Conservation (phyloP, 495 filamentous ascomycete genomes). For the Emericellopsis terricola region DNA sequence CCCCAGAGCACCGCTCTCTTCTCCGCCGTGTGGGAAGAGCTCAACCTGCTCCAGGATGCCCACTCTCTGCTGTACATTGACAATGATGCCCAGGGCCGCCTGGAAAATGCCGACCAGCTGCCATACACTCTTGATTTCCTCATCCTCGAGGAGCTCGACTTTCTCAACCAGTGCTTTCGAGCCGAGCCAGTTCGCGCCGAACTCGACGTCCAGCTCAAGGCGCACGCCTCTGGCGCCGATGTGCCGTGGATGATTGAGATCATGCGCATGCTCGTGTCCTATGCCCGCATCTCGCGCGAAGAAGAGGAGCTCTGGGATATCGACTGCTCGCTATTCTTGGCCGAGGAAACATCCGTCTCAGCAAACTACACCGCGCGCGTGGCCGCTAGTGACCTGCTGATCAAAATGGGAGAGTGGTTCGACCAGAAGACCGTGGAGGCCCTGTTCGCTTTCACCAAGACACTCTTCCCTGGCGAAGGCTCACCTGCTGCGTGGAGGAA, state of each 20-base stretch:
- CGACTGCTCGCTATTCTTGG: slow-evolving; percentile 85
- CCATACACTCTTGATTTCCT: slow-evolving; percentile 92
- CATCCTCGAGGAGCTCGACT: slow-evolving; percentile 81
- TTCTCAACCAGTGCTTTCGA: slow-evolving; percentile 71
- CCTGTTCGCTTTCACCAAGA: slow-evolving; percentile 52
- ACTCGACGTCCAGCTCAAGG: slow-evolving; percentile 49
- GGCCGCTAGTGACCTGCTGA: slow-evolving; percentile 74
- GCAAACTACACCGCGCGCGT: slow-evolving; percentile 89
- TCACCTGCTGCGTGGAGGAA: slow-evolving; percentile 38
- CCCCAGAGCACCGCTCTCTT: slow-evolving; percentile 67
- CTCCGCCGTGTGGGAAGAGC: slow-evolving; percentile 69
- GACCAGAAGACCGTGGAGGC: slow-evolving; percentile 49
- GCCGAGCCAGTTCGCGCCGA: slow-evolving; percentile 74
- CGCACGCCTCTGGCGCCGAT: slow-evolving; percentile 33
- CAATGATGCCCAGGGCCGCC: slow-evolving; percentile 63
- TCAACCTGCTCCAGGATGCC: slow-evolving; percentile 45
- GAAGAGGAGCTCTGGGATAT: slow-evolving; percentile 93
- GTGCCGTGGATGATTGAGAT: slow-evolving; percentile 67
- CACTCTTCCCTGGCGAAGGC: slow-evolving; percentile 34
- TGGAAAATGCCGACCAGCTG: slow-evolving; percentile 83
- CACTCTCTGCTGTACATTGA: slow-evolving; percentile 74
- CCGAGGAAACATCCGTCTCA: slow-evolving; percentile 88
- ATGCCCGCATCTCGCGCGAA: slow-evolving; percentile 82
- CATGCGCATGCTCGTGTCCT: slow-evolving; percentile 62
- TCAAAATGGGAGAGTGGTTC: slow-evolving; percentile 89